phyloP scores from a whole-genome alignment of 306 rosid genomes.

The Coriaria nepalensis region DNA sequence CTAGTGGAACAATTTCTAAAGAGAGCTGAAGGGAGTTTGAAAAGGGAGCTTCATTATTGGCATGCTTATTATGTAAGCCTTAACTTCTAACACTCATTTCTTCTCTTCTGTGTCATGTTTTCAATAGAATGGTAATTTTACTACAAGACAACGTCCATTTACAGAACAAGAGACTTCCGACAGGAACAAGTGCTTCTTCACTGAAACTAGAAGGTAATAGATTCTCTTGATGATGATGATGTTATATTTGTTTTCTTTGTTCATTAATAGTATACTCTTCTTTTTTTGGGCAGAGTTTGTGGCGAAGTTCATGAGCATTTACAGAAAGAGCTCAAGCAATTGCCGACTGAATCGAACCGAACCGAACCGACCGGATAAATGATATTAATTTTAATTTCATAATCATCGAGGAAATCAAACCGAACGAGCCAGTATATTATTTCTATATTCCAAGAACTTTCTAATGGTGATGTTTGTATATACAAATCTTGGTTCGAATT shows the following conservation, averaged over 20 bases:
- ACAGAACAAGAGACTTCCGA: conserved; percentile 72
- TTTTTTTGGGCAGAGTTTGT: conserved; percentile 56
- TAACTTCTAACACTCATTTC: neutral
- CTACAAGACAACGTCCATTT: conserved; percentile 1
- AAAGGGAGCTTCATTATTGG: conserved; percentile 76
- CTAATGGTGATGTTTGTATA: no score
- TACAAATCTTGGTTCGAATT: no score
- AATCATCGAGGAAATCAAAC: no score
- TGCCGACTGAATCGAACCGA: no score
- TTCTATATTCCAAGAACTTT: no score
- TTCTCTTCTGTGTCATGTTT: neutral
- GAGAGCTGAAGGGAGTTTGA: conserved; percentile 35
- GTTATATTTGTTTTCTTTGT: neutral
- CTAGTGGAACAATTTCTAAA: conserved; percentile 61
- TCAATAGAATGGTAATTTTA: conserved; percentile 9
- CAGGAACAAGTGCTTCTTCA: conserved; percentile 66
- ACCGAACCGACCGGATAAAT: no score
- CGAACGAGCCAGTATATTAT: no score
- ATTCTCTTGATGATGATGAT: neutral
- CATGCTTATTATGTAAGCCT: conserved; percentile 75
- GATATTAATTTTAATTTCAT: no score
- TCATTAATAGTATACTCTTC: neutral
- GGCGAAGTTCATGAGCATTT: conserved; percentile 79
- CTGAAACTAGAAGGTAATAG: conserved; percentile 68
- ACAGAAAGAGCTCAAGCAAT: conserved; percentile 39